A percentile compares a stretch with the other conserved stretches of the same genome.
Conservation (phyloP, 495 filamentous ascomycete genomes). For the Penicillium silybi region DNA sequence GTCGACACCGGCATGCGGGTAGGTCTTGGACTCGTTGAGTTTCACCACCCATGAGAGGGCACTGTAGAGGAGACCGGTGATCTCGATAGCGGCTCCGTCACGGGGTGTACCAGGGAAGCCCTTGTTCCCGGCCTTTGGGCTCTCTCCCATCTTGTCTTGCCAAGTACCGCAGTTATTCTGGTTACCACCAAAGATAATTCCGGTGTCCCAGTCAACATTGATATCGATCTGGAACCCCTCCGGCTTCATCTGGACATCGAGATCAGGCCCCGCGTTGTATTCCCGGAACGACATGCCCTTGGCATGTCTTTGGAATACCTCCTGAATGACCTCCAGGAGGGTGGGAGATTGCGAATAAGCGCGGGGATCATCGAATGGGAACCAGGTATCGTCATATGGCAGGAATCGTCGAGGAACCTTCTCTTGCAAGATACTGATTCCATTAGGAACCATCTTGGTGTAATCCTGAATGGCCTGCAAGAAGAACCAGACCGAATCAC, state of each 20-base stretch:
- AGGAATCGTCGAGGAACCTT: conserved; percentile 82
- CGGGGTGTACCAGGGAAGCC: conserved; percentile 93
- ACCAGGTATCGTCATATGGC: conserved; percentile 94
- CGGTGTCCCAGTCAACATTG: conserved; percentile 87
- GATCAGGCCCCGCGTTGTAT: conserved; percentile 81
- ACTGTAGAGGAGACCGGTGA: conserved; percentile 88
- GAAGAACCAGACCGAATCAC: conserved; percentile 98
- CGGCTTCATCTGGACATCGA: conserved; percentile 91
- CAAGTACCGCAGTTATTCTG: conserved; percentile 96
- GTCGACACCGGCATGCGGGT: conserved; percentile 67
- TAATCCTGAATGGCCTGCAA: conserved; percentile 95
- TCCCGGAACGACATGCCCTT: conserved; percentile 85
- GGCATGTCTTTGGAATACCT: conserved; percentile 88
- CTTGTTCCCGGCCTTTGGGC: conserved; percentile 82
- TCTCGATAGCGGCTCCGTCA: conserved; percentile 93
- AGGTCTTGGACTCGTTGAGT: conserved; percentile 62
- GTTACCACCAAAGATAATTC: conserved; percentile 90
- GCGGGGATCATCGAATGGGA: conserved; percentile 69
- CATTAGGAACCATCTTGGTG: conserved; percentile 74
- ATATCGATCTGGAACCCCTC: conserved; percentile 91
- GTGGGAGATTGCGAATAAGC: conserved; percentile 82
- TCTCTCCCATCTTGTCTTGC: conserved; percentile 99
- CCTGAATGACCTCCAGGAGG: conserved; percentile 85
- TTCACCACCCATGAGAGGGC: conserved; percentile 72
- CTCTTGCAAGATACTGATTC: conserved; percentile 68